Base-by-base conservation (phyloP, 345 rosid genomes). In the Citrus cavaleriei region DNA sequence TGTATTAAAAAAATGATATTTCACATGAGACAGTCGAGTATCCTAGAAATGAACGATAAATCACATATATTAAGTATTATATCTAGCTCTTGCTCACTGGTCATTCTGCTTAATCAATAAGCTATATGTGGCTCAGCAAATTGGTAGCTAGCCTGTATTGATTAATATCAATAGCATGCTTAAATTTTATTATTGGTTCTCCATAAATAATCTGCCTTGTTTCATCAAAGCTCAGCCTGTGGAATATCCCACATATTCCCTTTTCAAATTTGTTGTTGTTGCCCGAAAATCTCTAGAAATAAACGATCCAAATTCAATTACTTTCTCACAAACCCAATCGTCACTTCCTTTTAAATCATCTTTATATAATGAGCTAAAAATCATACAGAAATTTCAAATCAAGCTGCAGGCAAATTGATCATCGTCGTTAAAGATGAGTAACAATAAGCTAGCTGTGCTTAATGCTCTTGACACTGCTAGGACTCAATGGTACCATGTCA, bases 401-500 rank as follows among this genome's bases (percentile, higher is more conserved):
- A 2, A 32, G 18, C 25, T 22, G 16, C 70, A 12, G 3, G 32
- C 22, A 54, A 18, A 18, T 54, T 54, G 58, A 54, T 5, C 58
- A 5, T 5, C 58, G 22, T 54, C 58, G 22, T 54, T 54, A 54
- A 86, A 81, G 79, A 71, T 66, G 51, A n/a, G 82, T 21, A 1
- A 7, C 70, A 27, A 28, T 30, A 77, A 74, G 28, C 54, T 88
- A 70, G 88, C 88, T n/a, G 83, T 92, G 70, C 90, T 90, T 0
- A 75, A 76, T 9, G 95, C 95, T n/a, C 92, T 93, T 3, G 97
- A 90, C 84, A 70, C 65, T 14, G 93, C 93, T 27, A 74, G 78
- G 1, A 90, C 92, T 5, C 95, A 91, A 78, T 82, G 86, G 84
- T 91, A 89, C 89, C 97, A 91, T 73, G 5, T 89, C 68, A 89